Evolutionary conservation across 768 basidiomycete species (phyloP), one percentile per base, ranked within the genome.

Genomic region (Zangia roseola): DNA sequence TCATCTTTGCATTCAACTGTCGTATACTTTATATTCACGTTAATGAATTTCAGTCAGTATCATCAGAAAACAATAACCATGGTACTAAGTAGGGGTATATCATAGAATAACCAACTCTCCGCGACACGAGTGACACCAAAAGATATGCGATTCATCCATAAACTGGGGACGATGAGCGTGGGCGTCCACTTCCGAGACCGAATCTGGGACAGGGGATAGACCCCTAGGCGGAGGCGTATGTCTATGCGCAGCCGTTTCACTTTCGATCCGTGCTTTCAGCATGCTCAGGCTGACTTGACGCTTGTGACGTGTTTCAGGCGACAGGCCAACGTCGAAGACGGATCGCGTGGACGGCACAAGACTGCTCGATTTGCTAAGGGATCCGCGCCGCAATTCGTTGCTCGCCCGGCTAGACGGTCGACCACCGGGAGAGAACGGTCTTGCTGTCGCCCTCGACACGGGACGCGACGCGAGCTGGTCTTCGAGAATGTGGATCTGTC

Each of bases 211-310:
- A 20, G 79, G 79, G 31, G 84, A 84, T 44, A 83, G 69, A 13
- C 76, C 73, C 42, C 83, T 72, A 17, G 81, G 81, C 4, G 81
- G 82, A 10, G 76, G 70, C 2, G 80, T 74, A 26, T 71, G 72
- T 31, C 71, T 68, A 14, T 70, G 59, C 26, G 57, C 55, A 14
- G 77, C 81, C 17, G 77, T 71, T 67, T 94, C 91, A 63, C 88
- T 86, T 52, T 92, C 88, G 58, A 94, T 94, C 37, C 91, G 82
- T 19, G 89, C 91, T 62, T 91, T 92, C 43, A 94, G 80, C 88
- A 94, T 94, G 67, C 85, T 82, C 57, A 94, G 68, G 68, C 88
- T 90, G 57, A 91, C 82, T 58, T 83, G 80, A 47, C 91, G 85
- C 61, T 91, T 91, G 68, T 92, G 90, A 24, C 80, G 73, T 30